Evolutionary conservation across 345 rosid species (phyloP).

Genomic region (Hibiscus trionum): DNA sequence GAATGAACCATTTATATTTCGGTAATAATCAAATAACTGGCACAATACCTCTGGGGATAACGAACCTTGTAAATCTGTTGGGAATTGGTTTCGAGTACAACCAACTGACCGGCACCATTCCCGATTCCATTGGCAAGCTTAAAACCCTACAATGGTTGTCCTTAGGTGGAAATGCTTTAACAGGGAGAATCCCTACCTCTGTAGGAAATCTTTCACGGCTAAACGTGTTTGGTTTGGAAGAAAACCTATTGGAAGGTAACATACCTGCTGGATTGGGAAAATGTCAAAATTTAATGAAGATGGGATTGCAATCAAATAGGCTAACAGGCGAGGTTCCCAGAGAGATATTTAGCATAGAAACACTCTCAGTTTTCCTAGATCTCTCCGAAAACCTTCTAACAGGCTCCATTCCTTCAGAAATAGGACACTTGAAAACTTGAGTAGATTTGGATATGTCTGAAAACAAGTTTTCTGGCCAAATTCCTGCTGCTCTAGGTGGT

Average conservation of each 20-base stretch:
- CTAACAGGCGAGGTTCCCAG: background rate
- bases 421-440: background rate
- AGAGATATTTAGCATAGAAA: background rate
- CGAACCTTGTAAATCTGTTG: background rate
- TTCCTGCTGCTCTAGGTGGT: background rate
- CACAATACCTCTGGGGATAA: background rate
- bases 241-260: background rate
- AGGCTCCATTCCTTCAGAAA: background rate
- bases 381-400: background rate
- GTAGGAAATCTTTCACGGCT: background rate
- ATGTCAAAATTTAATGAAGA: background rate
- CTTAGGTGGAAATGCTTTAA: background rate
- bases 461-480: background rate
- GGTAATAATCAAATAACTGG: background rate
- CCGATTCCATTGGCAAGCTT: background rate
- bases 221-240: background rate
- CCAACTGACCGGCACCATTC: background rate
- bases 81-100: background rate
- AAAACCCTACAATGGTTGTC: background rate
- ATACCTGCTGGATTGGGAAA: background rate
- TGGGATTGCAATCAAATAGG: background rate
- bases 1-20: background rate
- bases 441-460: background rate
- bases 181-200: constrained; percentile 1
- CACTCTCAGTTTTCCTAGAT: background rate